Evolutionary conservation across 352 stramenopile species (phyloP).

Genomic region (Phytophthora uliginosa): DNA sequence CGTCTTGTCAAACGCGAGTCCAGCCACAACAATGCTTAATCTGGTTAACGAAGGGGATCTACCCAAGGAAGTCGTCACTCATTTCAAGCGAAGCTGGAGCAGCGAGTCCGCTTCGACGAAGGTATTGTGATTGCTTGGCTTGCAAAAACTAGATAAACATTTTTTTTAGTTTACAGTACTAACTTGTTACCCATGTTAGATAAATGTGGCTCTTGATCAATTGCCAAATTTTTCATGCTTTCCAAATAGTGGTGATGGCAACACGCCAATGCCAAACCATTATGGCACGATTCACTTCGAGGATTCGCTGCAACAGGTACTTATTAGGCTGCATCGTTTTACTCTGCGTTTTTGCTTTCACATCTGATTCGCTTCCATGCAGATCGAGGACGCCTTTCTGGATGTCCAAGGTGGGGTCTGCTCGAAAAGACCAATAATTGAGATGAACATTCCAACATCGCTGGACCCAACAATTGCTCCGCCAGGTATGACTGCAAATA

Average conservation of each 20-base stretch:
- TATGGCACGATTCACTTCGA: slow-evolving; percentile 93
- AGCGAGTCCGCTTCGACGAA: slow-evolving; percentile 86
- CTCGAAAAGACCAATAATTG: slow-evolving; percentile 86
- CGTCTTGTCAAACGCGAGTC: slow-evolving; percentile 88
- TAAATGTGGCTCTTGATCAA: slow-evolving; percentile 89
- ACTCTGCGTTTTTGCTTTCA: neutral
- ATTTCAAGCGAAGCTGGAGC: slow-evolving; percentile 87
- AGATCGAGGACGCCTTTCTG: slow-evolving; percentile 93
- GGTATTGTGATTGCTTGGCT: slow-evolving; percentile 30
- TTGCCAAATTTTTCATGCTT: slow-evolving; percentile 90
- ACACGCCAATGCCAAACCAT: slow-evolving; percentile 80
- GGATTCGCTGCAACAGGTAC: slow-evolving; percentile 71
- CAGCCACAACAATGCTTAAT: slow-evolving; percentile 86
- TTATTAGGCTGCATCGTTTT: neutral
- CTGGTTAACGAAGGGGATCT: slow-evolving; percentile 71
- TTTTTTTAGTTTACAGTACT: neutral
- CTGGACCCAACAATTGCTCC: slow-evolving; percentile 84
- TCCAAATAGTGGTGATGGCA: slow-evolving; percentile 68
- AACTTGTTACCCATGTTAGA: slow-evolving; percentile 49
- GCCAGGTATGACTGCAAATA: slow-evolving; percentile 44
- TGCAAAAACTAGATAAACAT: neutral
- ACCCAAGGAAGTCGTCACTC: slow-evolving; percentile 63
- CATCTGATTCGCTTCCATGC: neutral
- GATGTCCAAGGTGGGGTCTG: slow-evolving; percentile 78
- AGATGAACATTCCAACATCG: slow-evolving; percentile 94